Base-by-base conservation (phyloP, 345 rosid species). In the Citrus medica region DNA sequence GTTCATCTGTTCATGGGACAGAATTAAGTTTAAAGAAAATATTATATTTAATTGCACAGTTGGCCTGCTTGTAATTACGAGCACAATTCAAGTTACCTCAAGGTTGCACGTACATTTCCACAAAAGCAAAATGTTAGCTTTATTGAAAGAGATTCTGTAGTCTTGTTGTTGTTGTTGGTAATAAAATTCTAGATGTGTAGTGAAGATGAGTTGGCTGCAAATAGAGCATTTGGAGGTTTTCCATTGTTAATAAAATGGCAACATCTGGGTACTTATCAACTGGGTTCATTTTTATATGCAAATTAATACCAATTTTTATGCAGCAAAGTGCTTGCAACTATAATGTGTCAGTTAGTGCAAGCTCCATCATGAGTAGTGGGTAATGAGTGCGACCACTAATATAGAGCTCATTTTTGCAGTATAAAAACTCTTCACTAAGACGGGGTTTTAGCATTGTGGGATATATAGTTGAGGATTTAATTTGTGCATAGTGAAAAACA, bases 361-460 rank as follows among this genome's bases (percentile, higher is more conserved):
- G 25, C 69, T 77, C 84, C 87, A 80, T 78, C 80, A 64, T 70
- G 66, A 73, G 42, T 60, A 80, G 87, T 84, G 86, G 83, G 38
- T 22, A 6, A 63, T 40, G 61, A 53, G 80, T 79, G 56, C 30
- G 30, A 76, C 13, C 79, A 66, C 79, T 21, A 46, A 46, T 58
- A 28, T 22, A 24, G 37, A 72, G 74, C 76, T 55, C 66, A 33
- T 69, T 37, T 46, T 78, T 80, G 42, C 71, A 71, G 73, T 83
- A 85, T 82, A 87, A 79, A 85, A 76, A 7, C 82, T 53, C 40
- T 17, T 7, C 27, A 21, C 13, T 16, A 14, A 14, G 9, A 19
- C 40, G 9, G 10, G 13, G 8, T 7, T 69, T n/a, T 24, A 69
- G 51, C 17, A 3, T 46, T 46, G 51, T 0, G 51, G 51, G 17